These are phyloP conservation scores for Sporothrix dimorphospora DNA, from an alignment of 2,329 filamentous ascomycete species.

Conservation along the genomic window DNA sequence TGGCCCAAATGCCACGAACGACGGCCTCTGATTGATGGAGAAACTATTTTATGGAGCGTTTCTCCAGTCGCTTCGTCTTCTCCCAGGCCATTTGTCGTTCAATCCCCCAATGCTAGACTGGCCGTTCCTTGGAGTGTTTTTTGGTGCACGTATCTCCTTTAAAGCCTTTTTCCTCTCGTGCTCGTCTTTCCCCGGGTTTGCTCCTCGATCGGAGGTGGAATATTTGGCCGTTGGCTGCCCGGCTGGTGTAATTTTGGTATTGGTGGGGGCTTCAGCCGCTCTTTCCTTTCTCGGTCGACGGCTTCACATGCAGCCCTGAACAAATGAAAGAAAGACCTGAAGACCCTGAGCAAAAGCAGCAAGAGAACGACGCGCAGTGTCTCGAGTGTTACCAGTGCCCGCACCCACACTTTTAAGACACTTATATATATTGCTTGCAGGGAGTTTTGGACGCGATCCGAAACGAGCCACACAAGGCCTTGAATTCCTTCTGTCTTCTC, in stretches of 20 bases:
- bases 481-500: too few species aligned
- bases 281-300: neutral
- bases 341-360: neutral
- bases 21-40: slow-evolving; percentile 29
- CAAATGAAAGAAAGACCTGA: neutral
- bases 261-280: neutral
- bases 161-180: neutral
- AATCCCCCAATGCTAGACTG: neutral
- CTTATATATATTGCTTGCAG: neutral
- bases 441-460: neutral
- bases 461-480: neutral
- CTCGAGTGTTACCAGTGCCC: neutral
- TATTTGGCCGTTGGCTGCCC: neutral
- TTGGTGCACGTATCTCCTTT: neutral
- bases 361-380: neutral
- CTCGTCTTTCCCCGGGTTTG: neutral
- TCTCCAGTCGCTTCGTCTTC: neutral
- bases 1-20: neutral
- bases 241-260: neutral
- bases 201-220: slow-evolving; percentile 20
- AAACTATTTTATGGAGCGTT: slow-evolving; percentile 19
- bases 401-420: too few species aligned
- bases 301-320: slow-evolving; percentile 1
- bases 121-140: neutral
- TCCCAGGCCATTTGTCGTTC: neutral